These are phyloP conservation scores for Cubamyces lactineus DNA, from an alignment of 768 basidiomycete genomes.

Conservation along the genomic window DNA sequence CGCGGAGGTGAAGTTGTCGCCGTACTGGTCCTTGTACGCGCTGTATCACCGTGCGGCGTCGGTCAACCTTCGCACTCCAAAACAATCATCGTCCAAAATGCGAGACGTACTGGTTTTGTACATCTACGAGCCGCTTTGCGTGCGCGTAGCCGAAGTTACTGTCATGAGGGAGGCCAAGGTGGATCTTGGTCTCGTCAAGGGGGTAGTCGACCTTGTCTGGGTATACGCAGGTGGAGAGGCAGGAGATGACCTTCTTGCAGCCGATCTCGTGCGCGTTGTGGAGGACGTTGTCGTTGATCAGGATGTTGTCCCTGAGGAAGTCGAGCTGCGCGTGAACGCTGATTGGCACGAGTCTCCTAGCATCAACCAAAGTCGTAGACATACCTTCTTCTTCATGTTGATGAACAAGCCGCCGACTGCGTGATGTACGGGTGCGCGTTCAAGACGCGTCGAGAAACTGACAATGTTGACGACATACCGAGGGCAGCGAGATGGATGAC, in stretches of 20 bases:
- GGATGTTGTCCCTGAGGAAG: constrained; percentile 91
- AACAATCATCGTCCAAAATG: too few species aligned
- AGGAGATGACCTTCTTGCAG: constrained; percentile 84
- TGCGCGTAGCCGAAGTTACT: constrained; percentile 98
- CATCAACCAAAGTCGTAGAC: constrained; percentile 8
- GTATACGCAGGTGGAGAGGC: constrained; percentile 96
- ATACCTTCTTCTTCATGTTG: constrained; percentile 93
- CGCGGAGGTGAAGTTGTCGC: constrained; percentile 92
- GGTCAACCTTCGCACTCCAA: constrained; percentile 8
- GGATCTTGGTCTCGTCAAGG: constrained; percentile 90
- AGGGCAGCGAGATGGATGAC: constrained; percentile 96
- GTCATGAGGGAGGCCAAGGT: constrained; percentile 88
- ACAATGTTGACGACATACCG: constrained; percentile 50
- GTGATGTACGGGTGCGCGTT: not conserved
- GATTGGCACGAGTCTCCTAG: not conserved
- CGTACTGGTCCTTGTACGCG: constrained; percentile 95
- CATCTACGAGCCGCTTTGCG: constrained; percentile 94
- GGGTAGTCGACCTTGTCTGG: constrained; percentile 95
- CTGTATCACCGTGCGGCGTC: constrained; percentile 42
- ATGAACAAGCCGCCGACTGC: constrained; percentile 92
- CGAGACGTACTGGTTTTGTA: constrained; percentile 82
- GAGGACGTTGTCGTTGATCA: constrained; percentile 95
- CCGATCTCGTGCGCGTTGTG: constrained; percentile 69
- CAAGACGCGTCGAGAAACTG: not conserved
- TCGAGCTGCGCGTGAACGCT: constrained; percentile 56